Evolutionary conservation across 2,329 filamentous ascomycete species (phyloP), one percentile per base, ranked within the genome.

Genomic region (Aureobasidium sp.): DNA sequence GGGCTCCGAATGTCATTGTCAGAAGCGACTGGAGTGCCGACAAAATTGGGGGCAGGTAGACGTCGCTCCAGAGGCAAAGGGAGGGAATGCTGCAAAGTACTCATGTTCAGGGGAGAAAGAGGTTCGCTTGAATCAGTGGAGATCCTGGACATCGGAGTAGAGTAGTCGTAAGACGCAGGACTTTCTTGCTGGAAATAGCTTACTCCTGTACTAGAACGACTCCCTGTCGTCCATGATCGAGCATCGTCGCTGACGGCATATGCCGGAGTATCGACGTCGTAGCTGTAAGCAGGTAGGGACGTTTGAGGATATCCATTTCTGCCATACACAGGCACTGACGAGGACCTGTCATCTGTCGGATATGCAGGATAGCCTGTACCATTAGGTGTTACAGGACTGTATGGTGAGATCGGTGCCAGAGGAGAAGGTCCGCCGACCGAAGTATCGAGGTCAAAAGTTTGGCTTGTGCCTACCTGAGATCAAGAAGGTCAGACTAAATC

Each of bases 21-120:
- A n/a, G 61, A n/a, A 12, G 53, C 29, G 26, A 59, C 44, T 6
- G 63, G 41, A 6, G 51, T 43, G 32, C 52, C 52, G 13, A 62
- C 60, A 27, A 55, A 44, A 27, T 63, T 64, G 6, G 71, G 71
- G 3, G 66, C 67, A 4, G 71, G 71, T 37, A 73, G 57, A n/a
- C 70, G 67, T 17, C 71, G 67, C 63, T 72, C 70, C 26, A 70
- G 67, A 44, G 71, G 69, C 9, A 65, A 64, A 26, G 72, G 71
- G 13, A 74, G 64, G 13, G 71, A 72, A 17, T 68, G 70, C 43
- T 73, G 69, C 37, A 74, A 63, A 6, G 69, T 69, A n/a, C 65
- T 67, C 71, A 73, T 72, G 63, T 70, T 71, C 39, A 74, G 65
- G 3, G 70, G 63, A n/a, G 71, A 71, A 56, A 70, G 68, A 15